A percentile compares a stretch with the other conserved stretches of the same genome.
Evolutionary conservation across 2,329 filamentous ascomycete genomes (phyloP).

Genomic region (Sporothrix pallida): DNA sequence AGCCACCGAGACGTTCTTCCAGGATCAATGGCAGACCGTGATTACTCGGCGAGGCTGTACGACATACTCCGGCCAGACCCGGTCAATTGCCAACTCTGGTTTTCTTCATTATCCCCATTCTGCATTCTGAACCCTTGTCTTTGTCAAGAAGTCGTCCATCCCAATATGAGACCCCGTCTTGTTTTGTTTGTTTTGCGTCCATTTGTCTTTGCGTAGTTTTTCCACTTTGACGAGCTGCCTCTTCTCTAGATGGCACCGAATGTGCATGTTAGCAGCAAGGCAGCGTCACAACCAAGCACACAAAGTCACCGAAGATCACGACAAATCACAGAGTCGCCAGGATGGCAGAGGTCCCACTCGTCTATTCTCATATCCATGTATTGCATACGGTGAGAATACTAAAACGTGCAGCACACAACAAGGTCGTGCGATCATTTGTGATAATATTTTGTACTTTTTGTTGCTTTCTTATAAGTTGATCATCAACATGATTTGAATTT

Average conservation of each 20-base stretch:
- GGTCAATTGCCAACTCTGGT: neutral
- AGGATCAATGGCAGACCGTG: neutral
- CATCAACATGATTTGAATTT: too few species aligned
- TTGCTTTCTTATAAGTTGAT: too few species aligned
- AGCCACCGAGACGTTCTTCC: neutral
- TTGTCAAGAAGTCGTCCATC: too few species aligned
- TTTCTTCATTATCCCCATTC: neutral
- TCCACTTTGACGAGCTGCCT: neutral
- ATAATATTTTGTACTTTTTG: too few species aligned
- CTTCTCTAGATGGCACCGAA: neutral
- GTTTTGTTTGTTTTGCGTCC: neutral
- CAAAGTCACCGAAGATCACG: neutral
- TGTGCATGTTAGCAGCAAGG: conserved; percentile 2
- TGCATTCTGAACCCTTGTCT: too few species aligned
- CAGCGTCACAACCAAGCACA: neutral
- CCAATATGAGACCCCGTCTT: neutral
- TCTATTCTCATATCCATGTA: neutral
- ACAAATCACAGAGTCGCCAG: neutral
- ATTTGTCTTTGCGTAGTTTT: neutral
- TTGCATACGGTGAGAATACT: neutral
- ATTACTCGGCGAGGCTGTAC: conserved; percentile 2
- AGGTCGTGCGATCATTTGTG: neutral
- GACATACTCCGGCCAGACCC: neutral
- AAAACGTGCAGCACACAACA: neutral
- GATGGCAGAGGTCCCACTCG: neutral